Percentiles rank a stretch among this genome's conserved stretches.
phyloP scores from a whole-genome alignment of 2,329 filamentous ascomycete species.

The Coniochaeta ligniaria region DNA sequence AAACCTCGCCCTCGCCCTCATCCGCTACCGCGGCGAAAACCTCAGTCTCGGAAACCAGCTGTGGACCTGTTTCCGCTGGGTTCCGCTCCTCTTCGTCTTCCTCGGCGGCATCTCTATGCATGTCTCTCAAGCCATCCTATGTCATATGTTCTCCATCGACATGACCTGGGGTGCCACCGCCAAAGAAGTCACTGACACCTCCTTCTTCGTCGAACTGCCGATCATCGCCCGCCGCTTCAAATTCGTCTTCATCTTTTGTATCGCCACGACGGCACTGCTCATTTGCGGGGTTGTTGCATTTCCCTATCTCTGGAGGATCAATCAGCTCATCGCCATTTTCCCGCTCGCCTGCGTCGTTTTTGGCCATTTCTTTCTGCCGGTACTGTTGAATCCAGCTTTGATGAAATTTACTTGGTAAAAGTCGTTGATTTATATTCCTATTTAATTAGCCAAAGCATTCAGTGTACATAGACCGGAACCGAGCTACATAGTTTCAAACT shows the following conservation, averaged over 20 bases:
- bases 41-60: constrained; percentile 45
- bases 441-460: no score
- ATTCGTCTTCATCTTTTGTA: constrained; percentile 43
- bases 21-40: constrained; percentile 63
- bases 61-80: constrained; percentile 62
- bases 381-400: constrained; percentile 54
- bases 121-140: constrained; percentile 67
- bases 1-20: constrained; percentile 60
- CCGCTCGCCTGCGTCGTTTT: constrained; percentile 45
- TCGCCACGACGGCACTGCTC: constrained; percentile 36
- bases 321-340: constrained; percentile 50
- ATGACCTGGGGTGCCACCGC: neutral
- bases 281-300: constrained; percentile 37
- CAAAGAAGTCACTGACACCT: neutral
- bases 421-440: no score
- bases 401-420: no score
- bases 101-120: constrained; percentile 72
- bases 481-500: no score
- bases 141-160: constrained; percentile 61
- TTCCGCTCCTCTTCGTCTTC: constrained; percentile 66
- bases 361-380: constrained; percentile 50
- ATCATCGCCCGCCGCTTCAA: constrained; percentile 49
- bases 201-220: constrained; percentile 13
- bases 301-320: constrained; percentile 48
- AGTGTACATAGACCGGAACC: no score